phyloP scores from a whole-genome alignment of 2,329 filamentous ascomycete species.

The Didymella keratinophila region DNA sequence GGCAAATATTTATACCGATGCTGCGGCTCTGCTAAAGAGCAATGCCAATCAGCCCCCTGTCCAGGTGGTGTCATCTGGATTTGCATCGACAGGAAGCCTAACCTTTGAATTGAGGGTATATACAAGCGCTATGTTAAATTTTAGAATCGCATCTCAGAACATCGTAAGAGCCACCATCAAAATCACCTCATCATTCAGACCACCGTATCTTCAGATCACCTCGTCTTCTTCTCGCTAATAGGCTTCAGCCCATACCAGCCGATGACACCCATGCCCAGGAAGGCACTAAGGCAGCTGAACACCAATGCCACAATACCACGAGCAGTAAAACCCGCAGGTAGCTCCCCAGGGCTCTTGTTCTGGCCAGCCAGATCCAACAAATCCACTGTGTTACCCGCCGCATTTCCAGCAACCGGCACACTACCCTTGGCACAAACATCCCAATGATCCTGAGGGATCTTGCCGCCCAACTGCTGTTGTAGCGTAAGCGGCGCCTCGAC shows the following conservation, averaged over 20 bases:
- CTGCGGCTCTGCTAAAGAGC: too few species aligned
- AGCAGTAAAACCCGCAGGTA: conserved; percentile 75
- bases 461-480: conserved; percentile 61
- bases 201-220: not conserved
- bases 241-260: conserved; percentile 68
- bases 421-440: conserved; percentile 64
- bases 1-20: too few species aligned
- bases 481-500: conserved; percentile 64
- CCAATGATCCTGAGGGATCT: conserved; percentile 69
- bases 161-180: too few species aligned
- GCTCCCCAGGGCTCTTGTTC: conserved; percentile 60
- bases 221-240: conserved; percentile 24
- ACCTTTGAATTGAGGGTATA: not conserved
- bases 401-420: conserved; percentile 70
- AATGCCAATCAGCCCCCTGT: too few species aligned
- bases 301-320: conserved; percentile 77
- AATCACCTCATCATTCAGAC: not conserved
- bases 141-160: not conserved
- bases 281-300: conserved; percentile 73
- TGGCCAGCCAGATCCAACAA: conserved; percentile 63
- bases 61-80: too few species aligned
- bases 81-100: too few species aligned
- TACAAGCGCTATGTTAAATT: not conserved
- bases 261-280: conserved; percentile 73
- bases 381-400: conserved; percentile 73